These are phyloP conservation scores for Diospyros kaki DNA, from an alignment of 148 eudicot species.

Conservation along the genomic window DNA sequence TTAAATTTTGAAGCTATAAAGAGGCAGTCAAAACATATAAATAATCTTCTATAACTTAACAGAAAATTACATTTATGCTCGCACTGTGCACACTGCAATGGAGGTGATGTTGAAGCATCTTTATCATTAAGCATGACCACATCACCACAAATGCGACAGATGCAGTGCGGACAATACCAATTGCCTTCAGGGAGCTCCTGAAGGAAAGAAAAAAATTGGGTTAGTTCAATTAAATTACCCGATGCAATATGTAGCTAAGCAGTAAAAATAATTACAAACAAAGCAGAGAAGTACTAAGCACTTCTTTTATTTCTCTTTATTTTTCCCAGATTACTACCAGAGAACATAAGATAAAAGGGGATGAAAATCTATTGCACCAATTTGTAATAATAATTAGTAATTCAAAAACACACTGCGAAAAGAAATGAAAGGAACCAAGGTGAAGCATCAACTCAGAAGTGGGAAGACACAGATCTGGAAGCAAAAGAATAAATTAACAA, in stretches of 20 bases:
- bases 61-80: conserved; percentile 65
- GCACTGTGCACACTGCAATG: conserved; percentile 73
- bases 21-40: neutral
- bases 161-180: conserved; percentile 86
- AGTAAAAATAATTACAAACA: neutral
- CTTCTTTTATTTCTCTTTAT: too few relatives aligned
- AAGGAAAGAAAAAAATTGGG: conserved; percentile 22
- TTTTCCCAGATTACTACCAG: too few relatives aligned
- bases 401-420: neutral
- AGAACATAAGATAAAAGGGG: neutral
- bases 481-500: neutral
- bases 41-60: conserved; percentile 12
- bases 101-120: conserved; percentile 32
- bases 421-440: neutral
- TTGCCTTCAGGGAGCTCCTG: conserved; percentile 94
- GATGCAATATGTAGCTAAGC: neutral
- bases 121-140: conserved; percentile 34
- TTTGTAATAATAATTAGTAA: neutral
- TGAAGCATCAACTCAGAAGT: neutral
- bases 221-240: neutral
- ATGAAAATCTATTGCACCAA: neutral
- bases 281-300: neutral
- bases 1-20: neutral
- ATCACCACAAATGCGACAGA: conserved; percentile 71
- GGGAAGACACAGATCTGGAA: neutral